Base-by-base conservation (phyloP, 1,284 basidiomycete species). In the Irpex sp. region DNA sequence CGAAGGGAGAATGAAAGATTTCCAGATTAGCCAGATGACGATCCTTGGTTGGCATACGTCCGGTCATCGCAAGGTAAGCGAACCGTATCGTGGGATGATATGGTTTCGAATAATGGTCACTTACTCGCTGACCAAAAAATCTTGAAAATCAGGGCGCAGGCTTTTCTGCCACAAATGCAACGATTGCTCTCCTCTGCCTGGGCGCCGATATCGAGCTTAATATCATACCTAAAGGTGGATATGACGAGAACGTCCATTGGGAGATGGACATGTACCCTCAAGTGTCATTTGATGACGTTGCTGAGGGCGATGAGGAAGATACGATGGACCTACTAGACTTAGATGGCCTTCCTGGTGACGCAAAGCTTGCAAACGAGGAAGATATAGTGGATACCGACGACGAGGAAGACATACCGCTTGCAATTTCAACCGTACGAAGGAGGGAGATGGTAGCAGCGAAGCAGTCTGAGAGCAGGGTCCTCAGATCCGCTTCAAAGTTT, bases 1-100 rank as follows among this genome's bases (percentile, higher is more conserved):
- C 5, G 47, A 47, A 21, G 68, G 65, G 13, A 64, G 19, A 2
- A 9, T 65, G 57, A 57, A 66, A 61, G 59, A 65, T 17, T 66
- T 70, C 50, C 61, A 60, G n/a, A 70, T 80, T 60, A 63, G 70
- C 33, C 60, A 67, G 62, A 50, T 80, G 19, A 66, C 64, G 15
- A 62, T 78, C 4, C 65, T 69, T 17, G 78, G 72, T 8, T 79
- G 78, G 79, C 66, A 66, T 31, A 66, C 62, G 8, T 3, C 71
- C 1, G 78, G 79, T 26, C 68, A 67, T n/a, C 75, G 65, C 57
- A 78, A 69, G 72, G 78, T 79, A 8, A 47, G 72, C 13, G 61
- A 1, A 17, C 6, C 53, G 7, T 33, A 6, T 33, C 4, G 31
- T 33, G 5, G 31, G 31, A 33, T 33, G 31, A 33, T 3, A 33